Conservation (phyloP, 176 grass and related monocot genomes). For the Neostapfia colusana region DNA sequence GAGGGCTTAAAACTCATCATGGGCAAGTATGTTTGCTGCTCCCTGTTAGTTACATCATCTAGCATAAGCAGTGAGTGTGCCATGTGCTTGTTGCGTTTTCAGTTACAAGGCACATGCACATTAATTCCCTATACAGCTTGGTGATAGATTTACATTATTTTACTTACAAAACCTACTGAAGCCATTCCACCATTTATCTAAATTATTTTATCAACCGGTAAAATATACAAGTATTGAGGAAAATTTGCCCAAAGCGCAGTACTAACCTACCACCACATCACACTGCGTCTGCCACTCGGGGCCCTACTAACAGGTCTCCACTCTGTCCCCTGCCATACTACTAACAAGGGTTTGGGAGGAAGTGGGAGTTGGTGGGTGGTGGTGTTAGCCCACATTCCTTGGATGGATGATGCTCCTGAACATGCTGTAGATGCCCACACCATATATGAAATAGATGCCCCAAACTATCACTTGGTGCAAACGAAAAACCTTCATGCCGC, state of each 20-base stretch:
- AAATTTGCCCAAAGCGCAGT: neutral
- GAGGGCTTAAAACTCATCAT: constrained; percentile 91
- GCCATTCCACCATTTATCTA: no score
- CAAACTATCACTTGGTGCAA: neutral
- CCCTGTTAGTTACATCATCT: neutral
- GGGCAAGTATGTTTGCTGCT: constrained; percentile 66
- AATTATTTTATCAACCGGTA: no score
- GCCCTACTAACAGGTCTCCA: no score
- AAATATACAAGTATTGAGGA: neutral
- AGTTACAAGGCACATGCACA: neutral
- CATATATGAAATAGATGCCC: neutral
- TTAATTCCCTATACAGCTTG: constrained; percentile 4
- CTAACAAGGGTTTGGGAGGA: neutral
- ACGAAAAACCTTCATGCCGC: neutral
- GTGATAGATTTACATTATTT: constrained; percentile 3
- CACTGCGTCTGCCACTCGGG: neutral
- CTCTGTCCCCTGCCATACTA: no score
- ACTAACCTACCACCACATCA: neutral
- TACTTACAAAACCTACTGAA: neutral
- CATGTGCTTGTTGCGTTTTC: neutral
- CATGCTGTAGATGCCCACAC: neutral
- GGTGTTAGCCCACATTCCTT: neutral
- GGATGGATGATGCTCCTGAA: neutral
- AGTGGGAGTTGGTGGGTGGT: neutral
- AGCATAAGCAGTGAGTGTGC: neutral